A percentile compares a stretch with the other conserved stretches of the same genome.
Evolutionary conservation across 208 protist species (phyloP).

Genomic region (Trypanosoma grayi): DNA sequence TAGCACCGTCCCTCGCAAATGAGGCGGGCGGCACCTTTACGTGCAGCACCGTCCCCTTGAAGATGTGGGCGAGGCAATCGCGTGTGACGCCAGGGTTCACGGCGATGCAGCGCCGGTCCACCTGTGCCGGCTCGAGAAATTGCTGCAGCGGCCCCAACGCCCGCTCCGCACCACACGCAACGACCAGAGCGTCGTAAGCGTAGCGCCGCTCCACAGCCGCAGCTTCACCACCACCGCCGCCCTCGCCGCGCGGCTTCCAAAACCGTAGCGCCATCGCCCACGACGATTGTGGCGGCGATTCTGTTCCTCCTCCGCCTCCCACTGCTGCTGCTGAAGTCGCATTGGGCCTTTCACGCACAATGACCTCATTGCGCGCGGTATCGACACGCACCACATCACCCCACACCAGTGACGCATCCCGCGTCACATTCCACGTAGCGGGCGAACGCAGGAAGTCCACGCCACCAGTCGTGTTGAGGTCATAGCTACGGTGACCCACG

Average conservation of each 20-base stretch:
- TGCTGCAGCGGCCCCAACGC: constrained; percentile 41
- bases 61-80: constrained; percentile 64
- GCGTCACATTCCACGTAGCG: constrained; percentile 75
- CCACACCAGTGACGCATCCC: constrained; percentile 62
- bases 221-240: constrained; percentile 12
- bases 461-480: constrained; percentile 71
- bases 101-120: constrained; percentile 72
- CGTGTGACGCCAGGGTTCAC: constrained; percentile 81
- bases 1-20: constrained; percentile 31
- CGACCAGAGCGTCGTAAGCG: constrained; percentile 78
- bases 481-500: constrained; percentile 88
- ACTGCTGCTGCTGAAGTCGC: neutral
- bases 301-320: neutral
- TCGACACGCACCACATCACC: constrained; percentile 59
- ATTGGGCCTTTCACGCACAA: constrained; percentile 28
- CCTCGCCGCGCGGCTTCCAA: neutral
- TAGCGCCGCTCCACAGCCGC: constrained; percentile 35
- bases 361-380: constrained; percentile 42
- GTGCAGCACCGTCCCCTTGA: constrained; percentile 67
- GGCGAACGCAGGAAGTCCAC: constrained; percentile 68
- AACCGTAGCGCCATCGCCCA: constrained; percentile 1
- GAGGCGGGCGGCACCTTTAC: constrained; percentile 77
- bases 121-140: constrained; percentile 15
- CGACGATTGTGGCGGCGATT: neutral
- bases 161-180: constrained; percentile 67